A percentile compares a stretch with the other conserved stretches of the same genome.
These are phyloP conservation scores for Xylaria sp. DNA, from an alignment of 2,329 filamentous ascomycete species.

Conservation along the genomic window DNA sequence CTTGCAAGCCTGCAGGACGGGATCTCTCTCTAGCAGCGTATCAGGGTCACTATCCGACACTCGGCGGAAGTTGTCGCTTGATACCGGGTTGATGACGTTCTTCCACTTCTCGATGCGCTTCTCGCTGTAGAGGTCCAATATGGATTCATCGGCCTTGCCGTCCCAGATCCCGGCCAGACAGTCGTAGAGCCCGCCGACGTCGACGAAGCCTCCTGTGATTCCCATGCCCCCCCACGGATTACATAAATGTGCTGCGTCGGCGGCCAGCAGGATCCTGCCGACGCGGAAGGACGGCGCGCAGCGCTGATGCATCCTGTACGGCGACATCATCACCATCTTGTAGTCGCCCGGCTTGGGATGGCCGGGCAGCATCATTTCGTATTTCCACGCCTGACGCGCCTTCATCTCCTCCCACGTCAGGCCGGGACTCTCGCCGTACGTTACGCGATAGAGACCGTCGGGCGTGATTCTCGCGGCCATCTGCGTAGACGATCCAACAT, in stretches of 20 bases:
- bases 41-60: slow-evolving; percentile 55
- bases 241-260: slow-evolving; percentile 69
- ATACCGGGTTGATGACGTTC: slow-evolving; percentile 56
- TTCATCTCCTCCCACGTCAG: slow-evolving; percentile 64
- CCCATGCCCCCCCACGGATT: slow-evolving; percentile 69
- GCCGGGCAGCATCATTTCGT: slow-evolving; percentile 67
- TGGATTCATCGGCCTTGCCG: slow-evolving; percentile 55
- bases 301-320: slow-evolving; percentile 70
- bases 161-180: slow-evolving; percentile 62
- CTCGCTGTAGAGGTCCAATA: slow-evolving; percentile 58
- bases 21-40: slow-evolving; percentile 53
- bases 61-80: slow-evolving; percentile 56
- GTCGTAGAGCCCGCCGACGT: slow-evolving; percentile 69
- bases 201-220: slow-evolving; percentile 72
- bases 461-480: slow-evolving; percentile 69
- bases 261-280: slow-evolving; percentile 66
- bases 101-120: slow-evolving; percentile 59
- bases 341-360: slow-evolving; percentile 68
- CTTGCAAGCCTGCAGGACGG: slow-evolving; percentile 53
- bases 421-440: slow-evolving; percentile 67
- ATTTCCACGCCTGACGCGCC: slow-evolving; percentile 64
- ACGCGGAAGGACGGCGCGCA: slow-evolving; percentile 67
- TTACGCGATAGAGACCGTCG: slow-evolving; percentile 70
- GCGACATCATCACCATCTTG: slow-evolving; percentile 65
- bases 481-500: slow-evolving; percentile 45